Conservation (phyloP, 2,329 filamentous ascomycete species). For the Cladosporium sp. region DNA sequence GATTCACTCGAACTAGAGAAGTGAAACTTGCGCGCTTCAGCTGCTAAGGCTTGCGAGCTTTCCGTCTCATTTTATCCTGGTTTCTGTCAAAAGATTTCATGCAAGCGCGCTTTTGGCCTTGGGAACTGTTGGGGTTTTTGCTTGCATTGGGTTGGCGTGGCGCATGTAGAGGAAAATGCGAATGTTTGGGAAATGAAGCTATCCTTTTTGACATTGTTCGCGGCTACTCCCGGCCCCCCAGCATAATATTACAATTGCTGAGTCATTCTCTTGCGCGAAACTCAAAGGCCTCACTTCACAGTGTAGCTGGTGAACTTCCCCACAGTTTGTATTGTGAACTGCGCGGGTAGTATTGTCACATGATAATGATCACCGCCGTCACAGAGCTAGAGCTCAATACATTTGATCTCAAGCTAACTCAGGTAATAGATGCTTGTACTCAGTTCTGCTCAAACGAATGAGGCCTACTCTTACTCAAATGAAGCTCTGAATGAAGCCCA, state of each 20-base stretch:
- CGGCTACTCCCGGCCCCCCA: background rate
- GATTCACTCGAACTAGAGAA: conserved; percentile 63
- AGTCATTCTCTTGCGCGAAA: background rate
- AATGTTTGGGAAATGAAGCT: conserved; percentile 1
- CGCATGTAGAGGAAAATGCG: conserved; percentile 19
- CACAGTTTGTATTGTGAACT: background rate
- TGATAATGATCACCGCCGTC: too few relatives aligned
- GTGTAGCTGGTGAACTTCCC: background rate
- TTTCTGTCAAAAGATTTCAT: background rate
- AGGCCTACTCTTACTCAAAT: background rate
- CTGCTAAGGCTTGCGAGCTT: background rate
- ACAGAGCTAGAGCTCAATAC: too few relatives aligned
- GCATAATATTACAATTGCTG: background rate
- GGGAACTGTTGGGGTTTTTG: background rate
- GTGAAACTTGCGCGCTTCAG: background rate
- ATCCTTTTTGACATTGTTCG: background rate
- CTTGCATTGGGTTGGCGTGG: conserved; percentile 20
- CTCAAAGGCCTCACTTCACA: background rate
- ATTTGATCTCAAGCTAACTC: background rate
- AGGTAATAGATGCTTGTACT: background rate
- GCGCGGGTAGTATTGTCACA: background rate
- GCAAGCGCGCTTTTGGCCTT: background rate
- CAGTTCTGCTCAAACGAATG: background rate
- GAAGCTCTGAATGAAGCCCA: too few relatives aligned
- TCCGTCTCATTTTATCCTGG: background rate